Base-by-base conservation (phyloP, 768 basidiomycete genomes). In the Suillus cothurnatus region DNA sequence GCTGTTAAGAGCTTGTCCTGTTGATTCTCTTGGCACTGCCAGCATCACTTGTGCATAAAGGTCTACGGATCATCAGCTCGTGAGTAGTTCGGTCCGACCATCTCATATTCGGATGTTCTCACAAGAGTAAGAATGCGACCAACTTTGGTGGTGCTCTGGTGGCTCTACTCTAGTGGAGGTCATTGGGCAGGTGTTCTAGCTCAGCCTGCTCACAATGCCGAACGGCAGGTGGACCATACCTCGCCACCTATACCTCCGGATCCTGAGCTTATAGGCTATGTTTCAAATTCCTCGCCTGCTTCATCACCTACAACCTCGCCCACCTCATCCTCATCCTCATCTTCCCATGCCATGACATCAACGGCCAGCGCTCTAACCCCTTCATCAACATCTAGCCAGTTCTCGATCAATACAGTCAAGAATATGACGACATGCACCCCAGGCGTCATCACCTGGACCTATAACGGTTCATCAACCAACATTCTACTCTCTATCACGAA, bases 401-500 rank as follows among this genome's bases (percentile, higher is more conserved):
- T 79, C 63, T n/a, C 21, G 21, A 72, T 80, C 45, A 58, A 62
- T 28, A n/a, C 64, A 47, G 64, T 78, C 31, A 55, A 70, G 31
- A 71, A 74, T 47, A 71, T 81, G 76, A 76, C 68, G 14, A 76
- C 80, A 34, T 83, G 82, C 67, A 67, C 67, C 1, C 62, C 74
- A 21, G 73, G 71, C 8, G 58, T 68, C 12, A 71, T 84, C 66
- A 67, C 69, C 28, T 86, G 85, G 85, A 53, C 61, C 19, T 85
- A 83, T 65, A 56, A 6, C 31, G 83, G 81, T 21, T 68, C 77
- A 6, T 41, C 71, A 21, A 66, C 49, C 9, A 31, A 72, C 1
- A 55, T 84, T 31, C 63, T 69, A 7, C 61, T 86, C n/a, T 74
- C 74, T 63, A 74, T 84, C 43, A 78, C 79, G 57, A 82, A 85